Percentiles rank a stretch among this genome's conserved stretches.
Evolutionary conservation across 805 yeast genomes (phyloP).

Genomic region (Nakazawaea holstii): DNA sequence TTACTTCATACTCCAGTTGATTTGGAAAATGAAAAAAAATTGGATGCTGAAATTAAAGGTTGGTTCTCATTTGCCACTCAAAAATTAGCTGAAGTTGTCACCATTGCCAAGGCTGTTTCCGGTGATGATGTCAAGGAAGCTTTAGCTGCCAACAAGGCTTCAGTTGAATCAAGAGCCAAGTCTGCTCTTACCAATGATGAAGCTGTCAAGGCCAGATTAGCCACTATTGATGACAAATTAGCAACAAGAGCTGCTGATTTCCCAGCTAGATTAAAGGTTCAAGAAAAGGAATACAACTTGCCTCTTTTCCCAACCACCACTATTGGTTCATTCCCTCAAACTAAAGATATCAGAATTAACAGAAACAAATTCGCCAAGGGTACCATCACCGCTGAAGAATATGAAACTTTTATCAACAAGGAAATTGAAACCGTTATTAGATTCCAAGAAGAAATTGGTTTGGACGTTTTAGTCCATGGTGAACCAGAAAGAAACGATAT

Average conservation of each 20-base stretch:
- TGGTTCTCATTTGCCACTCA: slow-evolving; percentile 99
- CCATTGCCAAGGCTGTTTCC: slow-evolving; percentile 80
- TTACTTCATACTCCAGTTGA: slow-evolving; percentile 98
- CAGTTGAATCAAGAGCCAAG: slow-evolving; percentile 78
- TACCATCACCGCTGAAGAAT: slow-evolving; percentile 88
- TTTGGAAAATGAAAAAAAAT: slow-evolving; percentile 85
- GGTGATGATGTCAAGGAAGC: slow-evolving; percentile 75
- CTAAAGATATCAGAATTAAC: slow-evolving; percentile 97
- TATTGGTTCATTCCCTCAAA: slow-evolving; percentile 99
- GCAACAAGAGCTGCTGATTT: slow-evolving; percentile 85
- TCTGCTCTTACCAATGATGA: slow-evolving; percentile 90
- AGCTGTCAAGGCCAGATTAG: slow-evolving; percentile 82
- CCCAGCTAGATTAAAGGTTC: slow-evolving; percentile 81
- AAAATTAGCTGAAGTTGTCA: slow-evolving; percentile 88
- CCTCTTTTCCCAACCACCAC: slow-evolving; percentile 99
- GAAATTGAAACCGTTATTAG: slow-evolving; percentile 94
- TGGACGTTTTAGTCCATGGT: slow-evolving; percentile 98
- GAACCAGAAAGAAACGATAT: slow-evolving; percentile 99
- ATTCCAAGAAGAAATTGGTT: slow-evolving; percentile 99
- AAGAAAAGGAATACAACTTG: slow-evolving; percentile 81
- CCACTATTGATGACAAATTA: slow-evolving; percentile 65
- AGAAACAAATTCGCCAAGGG: slow-evolving; percentile 99
- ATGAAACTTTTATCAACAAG: slow-evolving; percentile 93
- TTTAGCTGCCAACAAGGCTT: slow-evolving; percentile 80
- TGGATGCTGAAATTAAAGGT: slow-evolving; percentile 86